Conservation (phyloP, 169 alveolate species). For the Plasmodium ovale region DNA sequence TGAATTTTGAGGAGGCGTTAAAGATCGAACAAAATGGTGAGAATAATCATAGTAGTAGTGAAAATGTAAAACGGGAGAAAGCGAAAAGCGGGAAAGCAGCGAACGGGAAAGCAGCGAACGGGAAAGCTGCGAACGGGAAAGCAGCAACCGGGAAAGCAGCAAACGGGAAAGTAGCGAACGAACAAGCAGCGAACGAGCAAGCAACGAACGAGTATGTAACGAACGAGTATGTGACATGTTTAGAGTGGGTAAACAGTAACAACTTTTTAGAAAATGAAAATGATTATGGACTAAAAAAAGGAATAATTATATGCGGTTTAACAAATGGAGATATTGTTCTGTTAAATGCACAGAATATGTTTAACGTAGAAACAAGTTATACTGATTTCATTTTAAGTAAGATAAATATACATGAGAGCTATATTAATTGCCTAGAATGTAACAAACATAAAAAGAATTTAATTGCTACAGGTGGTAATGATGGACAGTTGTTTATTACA, state of each 20-base stretch:
- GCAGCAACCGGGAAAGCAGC: no score
- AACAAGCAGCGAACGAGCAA: no score
- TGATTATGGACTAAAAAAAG: conserved; percentile 40
- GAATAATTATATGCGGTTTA: conserved; percentile 65
- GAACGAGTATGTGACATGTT: conserved; percentile 68
- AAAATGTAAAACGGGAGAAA: no score
- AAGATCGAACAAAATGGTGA: conserved; percentile 10
- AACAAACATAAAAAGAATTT: conserved; percentile 77
- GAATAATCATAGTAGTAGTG: conserved; percentile 19
- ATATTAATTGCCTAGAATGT: conserved; percentile 78
- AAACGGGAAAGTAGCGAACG: no score
- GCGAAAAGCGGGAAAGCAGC: no score
- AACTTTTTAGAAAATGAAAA: conserved; percentile 41
- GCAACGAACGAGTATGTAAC: no score
- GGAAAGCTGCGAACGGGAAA: no score
- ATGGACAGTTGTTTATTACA: conserved; percentile 79
- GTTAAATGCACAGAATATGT: conserved; percentile 44
- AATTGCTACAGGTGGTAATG: conserved; percentile 83
- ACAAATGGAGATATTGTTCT: conserved; percentile 73
- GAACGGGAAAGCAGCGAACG: no score
- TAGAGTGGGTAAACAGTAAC: conserved; percentile 66
- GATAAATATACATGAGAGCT: conserved; percentile 64
- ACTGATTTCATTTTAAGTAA: conserved; percentile 64
- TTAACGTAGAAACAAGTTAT: conserved; percentile 12
- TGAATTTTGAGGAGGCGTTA: conserved; percentile 66